phyloP scores from a whole-genome alignment of 495 filamentous ascomycete species.

The Aspergillus baeticus region DNA sequence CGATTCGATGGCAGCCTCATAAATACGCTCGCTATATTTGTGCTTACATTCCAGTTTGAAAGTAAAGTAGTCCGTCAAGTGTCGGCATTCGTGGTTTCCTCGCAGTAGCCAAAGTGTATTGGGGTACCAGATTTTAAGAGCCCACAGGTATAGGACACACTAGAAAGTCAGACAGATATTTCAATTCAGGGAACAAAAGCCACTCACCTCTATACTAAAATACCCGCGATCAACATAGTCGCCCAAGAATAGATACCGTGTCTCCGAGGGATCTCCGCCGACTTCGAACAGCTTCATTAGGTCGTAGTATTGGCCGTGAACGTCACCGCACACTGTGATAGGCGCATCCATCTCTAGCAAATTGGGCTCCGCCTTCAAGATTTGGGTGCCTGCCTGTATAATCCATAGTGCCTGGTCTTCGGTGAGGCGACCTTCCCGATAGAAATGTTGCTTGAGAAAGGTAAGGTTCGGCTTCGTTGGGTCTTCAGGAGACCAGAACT shows the following conservation, averaged over 20 bases:
- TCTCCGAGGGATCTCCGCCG: constrained; percentile 93
- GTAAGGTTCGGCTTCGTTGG: constrained; percentile 85
- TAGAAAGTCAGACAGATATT: constrained; percentile 28
- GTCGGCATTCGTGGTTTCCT: constrained; percentile 97
- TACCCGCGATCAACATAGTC: constrained; percentile 98
- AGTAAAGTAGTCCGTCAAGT: constrained; percentile 99
- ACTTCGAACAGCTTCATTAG: constrained; percentile 99
- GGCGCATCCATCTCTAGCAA: constrained; percentile 98
- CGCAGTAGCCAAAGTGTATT: constrained; percentile 95
- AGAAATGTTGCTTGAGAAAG: constrained; percentile 97
- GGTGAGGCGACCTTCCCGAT: constrained; percentile 92
- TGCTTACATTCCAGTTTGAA: constrained; percentile 99
- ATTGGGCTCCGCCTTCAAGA: constrained; percentile 86
- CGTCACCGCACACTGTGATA: constrained; percentile 98
- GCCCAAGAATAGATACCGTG: constrained; percentile 92
- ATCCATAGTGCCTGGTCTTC: constrained; percentile 98
- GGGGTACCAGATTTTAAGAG: constrained; percentile 98
- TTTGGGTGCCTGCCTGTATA: constrained; percentile 76
- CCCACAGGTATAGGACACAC: constrained; percentile 97
- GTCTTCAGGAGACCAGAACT: constrained; percentile 75
- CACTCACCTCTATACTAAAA: constrained; percentile 87
- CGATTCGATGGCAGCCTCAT: constrained; percentile 97
- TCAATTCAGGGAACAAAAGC: not conserved
- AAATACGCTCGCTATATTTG: constrained; percentile 95
- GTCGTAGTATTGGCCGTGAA: constrained; percentile 98